Conservation (phyloP, 192 early-diverging fungal species). For the Backusella tuberculispora region DNA sequence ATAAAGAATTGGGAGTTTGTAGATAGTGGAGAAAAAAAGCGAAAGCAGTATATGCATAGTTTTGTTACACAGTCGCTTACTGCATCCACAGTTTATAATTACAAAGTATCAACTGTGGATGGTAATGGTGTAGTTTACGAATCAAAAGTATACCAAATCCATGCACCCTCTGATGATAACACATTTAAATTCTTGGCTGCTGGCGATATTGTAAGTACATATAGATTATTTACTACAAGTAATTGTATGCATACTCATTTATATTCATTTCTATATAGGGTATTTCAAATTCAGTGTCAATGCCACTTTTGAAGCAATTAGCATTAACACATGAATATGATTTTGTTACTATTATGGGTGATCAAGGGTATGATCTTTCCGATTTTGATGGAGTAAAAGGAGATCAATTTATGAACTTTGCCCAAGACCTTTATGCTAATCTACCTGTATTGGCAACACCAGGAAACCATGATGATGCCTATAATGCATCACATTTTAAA, state of each 20-base stretch:
- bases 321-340: constrained; percentile 34
- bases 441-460: constrained; percentile 30
- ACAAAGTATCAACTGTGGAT: constrained; percentile 15
- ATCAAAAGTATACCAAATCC: constrained; percentile 3
- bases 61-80: constrained; percentile 5
- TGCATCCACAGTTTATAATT: constrained; percentile 25
- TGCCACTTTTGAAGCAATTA: constrained; percentile 14
- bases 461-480: constrained; percentile 39
- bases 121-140: not conserved
- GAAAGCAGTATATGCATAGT: constrained; percentile 24
- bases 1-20: constrained; percentile 27
- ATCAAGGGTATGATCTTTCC: constrained; percentile 34
- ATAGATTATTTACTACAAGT: not conserved
- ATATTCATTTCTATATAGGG: not conserved
- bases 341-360: constrained; percentile 33
- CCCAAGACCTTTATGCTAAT: constrained; percentile 31
- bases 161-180: constrained; percentile 16
- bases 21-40: constrained; percentile 25
- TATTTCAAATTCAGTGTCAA: constrained; percentile 25
- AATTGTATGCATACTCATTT: not conserved
- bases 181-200: constrained; percentile 31
- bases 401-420: constrained; percentile 35
- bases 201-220: constrained; percentile 28
- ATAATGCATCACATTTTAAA: constrained; percentile 36
- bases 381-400: constrained; percentile 34